phyloP scores from a whole-genome alignment of 1,284 basidiomycete species.

The Anthracocystis panici-leucophaei region DNA sequence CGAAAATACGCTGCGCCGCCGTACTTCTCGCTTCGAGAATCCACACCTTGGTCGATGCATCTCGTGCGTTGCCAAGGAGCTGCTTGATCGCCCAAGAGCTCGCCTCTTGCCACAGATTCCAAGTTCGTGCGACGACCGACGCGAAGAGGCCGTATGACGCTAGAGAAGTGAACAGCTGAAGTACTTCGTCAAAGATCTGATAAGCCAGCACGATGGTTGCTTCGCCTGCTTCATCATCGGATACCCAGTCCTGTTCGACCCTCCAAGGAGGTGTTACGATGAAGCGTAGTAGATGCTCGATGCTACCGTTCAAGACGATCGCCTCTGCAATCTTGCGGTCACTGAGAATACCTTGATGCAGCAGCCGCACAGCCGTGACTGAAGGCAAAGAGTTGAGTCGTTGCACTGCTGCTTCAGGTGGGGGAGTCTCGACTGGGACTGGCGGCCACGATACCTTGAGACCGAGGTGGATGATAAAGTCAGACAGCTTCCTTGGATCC shows the following conservation, averaged over 20 bases:
- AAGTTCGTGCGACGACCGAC: conserved; percentile 73
- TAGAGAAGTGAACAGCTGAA: conserved; percentile 78
- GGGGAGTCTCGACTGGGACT: conserved; percentile 5
- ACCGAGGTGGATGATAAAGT: conserved; percentile 42
- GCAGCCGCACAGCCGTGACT: conserved; percentile 73
- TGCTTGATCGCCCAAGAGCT: conserved; percentile 41
- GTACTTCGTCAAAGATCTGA: conserved; percentile 37
- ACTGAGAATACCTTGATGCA: conserved; percentile 76
- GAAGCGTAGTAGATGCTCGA: conserved; percentile 81
- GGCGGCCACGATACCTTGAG: conserved; percentile 49
- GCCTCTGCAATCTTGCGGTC: conserved; percentile 78
- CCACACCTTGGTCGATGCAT: conserved; percentile 9
- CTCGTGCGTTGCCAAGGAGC: not conserved
- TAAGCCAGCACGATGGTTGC: conserved; percentile 68
- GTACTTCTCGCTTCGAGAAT: conserved; percentile 19
- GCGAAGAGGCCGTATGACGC: conserved; percentile 83
- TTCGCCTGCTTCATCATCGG: conserved; percentile 68
- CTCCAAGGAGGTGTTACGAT: conserved; percentile 75
- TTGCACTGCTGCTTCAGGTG: not conserved
- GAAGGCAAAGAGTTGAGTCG: conserved; percentile 24
- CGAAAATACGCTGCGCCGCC: conserved; percentile 64
- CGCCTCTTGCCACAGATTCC: conserved; percentile 40
- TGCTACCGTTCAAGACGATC: conserved; percentile 73
- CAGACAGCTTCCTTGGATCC: conserved; percentile 23
- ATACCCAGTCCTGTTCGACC: conserved; percentile 66